phyloP scores from a whole-genome alignment of 2,329 filamentous ascomycete species.

The Ophiosphaerella korrae region DNA sequence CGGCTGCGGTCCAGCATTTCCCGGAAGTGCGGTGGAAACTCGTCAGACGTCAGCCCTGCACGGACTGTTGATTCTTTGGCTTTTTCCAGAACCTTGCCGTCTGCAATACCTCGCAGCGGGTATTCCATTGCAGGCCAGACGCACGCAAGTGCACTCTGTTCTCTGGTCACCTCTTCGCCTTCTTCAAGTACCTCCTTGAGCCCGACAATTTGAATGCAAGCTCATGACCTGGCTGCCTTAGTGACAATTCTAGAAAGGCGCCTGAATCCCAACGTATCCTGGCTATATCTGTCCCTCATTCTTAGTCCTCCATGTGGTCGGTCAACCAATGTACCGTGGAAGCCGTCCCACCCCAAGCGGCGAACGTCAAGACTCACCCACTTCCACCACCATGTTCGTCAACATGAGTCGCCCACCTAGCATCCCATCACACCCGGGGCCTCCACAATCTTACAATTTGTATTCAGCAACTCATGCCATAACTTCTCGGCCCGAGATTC shows the following conservation, averaged over 20 bases:
- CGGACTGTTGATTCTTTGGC: slow-evolving; percentile 45
- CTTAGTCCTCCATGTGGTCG: slow-evolving; percentile 40
- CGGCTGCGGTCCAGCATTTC: slow-evolving; percentile 41
- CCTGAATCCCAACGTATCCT: slow-evolving; percentile 33
- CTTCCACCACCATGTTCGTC: slow-evolving; percentile 53
- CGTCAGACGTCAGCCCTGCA: slow-evolving; percentile 47
- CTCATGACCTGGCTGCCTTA: slow-evolving; percentile 42
- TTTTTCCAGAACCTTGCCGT: slow-evolving; percentile 39
- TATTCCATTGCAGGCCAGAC: slow-evolving; percentile 41
- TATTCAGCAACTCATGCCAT: slow-evolving; percentile 35
- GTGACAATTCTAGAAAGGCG: slow-evolving; percentile 29
- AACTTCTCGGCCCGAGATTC: slow-evolving; percentile 33
- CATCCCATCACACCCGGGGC: slow-evolving; percentile 75
- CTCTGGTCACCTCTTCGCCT: slow-evolving; percentile 28
- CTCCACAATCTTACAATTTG: slow-evolving; percentile 34
- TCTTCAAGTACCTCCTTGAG: slow-evolving; percentile 38
- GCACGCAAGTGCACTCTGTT: slow-evolving; percentile 41
- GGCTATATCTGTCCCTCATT: slow-evolving; percentile 36
- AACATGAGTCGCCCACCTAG: slow-evolving; percentile 83
- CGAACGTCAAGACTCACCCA: slow-evolving; percentile 29
- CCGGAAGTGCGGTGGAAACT: slow-evolving; percentile 38
- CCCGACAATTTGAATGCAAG: slow-evolving; percentile 35
- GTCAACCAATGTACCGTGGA: slow-evolving; percentile 38
- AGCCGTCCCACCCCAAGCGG: slow-evolving; percentile 35
- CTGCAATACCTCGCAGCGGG: slow-evolving; percentile 42